Percentiles rank a stretch among this genome's conserved stretches.
These are phyloP conservation scores for Scalesia atractyloides DNA, from an alignment of 129 eudicot genomes.

Conservation along the genomic window DNA sequence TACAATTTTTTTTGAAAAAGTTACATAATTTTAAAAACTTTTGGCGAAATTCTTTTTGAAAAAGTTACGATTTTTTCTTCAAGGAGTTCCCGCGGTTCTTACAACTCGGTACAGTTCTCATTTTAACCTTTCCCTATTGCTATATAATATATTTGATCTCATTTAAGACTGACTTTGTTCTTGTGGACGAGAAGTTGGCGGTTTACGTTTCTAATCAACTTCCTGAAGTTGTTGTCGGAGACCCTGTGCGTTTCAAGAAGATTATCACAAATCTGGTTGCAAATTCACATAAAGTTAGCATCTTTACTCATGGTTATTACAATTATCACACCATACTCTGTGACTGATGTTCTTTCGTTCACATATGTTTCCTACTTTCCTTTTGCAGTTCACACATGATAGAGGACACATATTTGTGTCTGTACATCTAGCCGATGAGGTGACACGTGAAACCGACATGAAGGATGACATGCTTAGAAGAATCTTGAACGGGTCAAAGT, in stretches of 20 bases:
- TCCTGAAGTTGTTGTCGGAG: conserved; percentile 83
- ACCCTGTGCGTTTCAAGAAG: conserved; percentile 80
- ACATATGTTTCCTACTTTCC: not conserved
- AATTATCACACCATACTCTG: not conserved
- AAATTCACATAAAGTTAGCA: conserved; percentile 80
- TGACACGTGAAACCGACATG: conserved; percentile 37
- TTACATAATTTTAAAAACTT: no score
- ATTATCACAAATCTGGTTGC: conserved; percentile 87
- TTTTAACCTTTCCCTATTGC: no score
- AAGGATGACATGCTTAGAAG: conserved; percentile 64
- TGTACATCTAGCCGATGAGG: conserved; percentile 81
- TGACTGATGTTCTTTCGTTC: not conserved
- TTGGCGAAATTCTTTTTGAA: no score
- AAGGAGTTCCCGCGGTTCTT: no score
- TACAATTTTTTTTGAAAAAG: no score
- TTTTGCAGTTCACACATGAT: conserved; percentile 70
- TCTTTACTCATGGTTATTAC: conserved; percentile 8
- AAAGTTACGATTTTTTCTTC: no score
- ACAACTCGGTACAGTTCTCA: no score
- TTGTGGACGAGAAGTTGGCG: conserved; percentile 65
- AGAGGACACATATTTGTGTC: conserved; percentile 87
- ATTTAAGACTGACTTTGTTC: conserved; percentile 1
- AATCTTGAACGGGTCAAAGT: conserved; percentile 24
- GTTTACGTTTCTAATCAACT: conserved; percentile 79
- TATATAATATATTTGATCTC: conserved; percentile 16